These are phyloP conservation scores for Sphagnurus paluster DNA, from an alignment of 1,284 basidiomycete species.

Conservation along the genomic window DNA sequence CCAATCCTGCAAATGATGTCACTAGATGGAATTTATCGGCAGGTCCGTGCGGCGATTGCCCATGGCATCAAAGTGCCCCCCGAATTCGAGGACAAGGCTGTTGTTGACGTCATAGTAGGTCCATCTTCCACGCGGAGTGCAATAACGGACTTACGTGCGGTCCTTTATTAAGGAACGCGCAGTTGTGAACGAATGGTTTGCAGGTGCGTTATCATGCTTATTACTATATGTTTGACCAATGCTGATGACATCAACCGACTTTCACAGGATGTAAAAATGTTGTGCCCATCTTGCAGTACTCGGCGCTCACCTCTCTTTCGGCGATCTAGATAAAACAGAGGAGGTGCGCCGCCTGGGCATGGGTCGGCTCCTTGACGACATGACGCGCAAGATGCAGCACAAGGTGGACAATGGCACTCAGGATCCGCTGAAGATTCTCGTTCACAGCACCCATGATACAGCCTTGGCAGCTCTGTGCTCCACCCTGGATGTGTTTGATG, in stretches of 20 bases:
- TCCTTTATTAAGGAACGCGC: slow-evolving; percentile 65
- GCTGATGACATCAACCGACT: not conserved
- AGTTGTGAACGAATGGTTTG: slow-evolving; percentile 79
- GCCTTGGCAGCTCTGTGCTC: slow-evolving; percentile 66
- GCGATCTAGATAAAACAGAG: slow-evolving; percentile 59
- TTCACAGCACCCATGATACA: slow-evolving; percentile 79
- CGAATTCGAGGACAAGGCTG: slow-evolving; percentile 64
- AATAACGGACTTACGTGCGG: not conserved
- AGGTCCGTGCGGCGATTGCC: slow-evolving; percentile 69
- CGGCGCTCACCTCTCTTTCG: not conserved
- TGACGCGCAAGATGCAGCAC: slow-evolving; percentile 59
- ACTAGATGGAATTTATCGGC: not conserved
- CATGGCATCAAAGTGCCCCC: slow-evolving; percentile 70
- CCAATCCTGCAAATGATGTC: not conserved
- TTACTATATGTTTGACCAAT: not conserved
- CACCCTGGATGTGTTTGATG: slow-evolving; percentile 77
- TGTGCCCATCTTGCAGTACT: not conserved
- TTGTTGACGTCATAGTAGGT: slow-evolving; percentile 61
- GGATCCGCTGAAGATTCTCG: slow-evolving; percentile 59
- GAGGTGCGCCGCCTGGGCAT: slow-evolving; percentile 78
- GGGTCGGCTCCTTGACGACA: slow-evolving; percentile 69
- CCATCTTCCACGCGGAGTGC: not conserved
- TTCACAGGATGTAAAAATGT: slow-evolving; percentile 39
- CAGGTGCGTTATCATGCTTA: slow-evolving; percentile 40
- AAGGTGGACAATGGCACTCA: slow-evolving; percentile 46